These are phyloP conservation scores for Cladosporium halotolerans DNA, from an alignment of 2,329 filamentous ascomycete species.

Conservation along the genomic window DNA sequence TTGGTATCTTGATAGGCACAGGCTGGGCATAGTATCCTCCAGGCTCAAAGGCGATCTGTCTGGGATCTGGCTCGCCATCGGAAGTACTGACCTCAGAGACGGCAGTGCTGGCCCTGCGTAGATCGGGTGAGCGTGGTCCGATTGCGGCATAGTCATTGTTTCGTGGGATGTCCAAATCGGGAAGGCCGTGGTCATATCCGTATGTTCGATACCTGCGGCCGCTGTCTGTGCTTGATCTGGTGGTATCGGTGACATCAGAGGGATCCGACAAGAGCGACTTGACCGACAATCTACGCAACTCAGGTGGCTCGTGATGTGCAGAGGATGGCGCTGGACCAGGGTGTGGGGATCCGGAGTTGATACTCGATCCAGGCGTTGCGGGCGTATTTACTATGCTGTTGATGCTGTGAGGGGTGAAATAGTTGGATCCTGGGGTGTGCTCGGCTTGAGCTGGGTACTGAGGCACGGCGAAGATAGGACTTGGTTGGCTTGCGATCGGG, in stretches of 20 bases:
- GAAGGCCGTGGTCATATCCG: conserved; percentile 64
- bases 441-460: conserved; percentile 26
- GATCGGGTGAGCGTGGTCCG: conserved; percentile 27
- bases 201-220: conserved; percentile 42
- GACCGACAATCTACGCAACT: conserved; percentile 55
- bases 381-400: conserved; percentile 34
- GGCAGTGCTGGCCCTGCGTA: conserved; percentile 25
- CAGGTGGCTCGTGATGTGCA: conserved; percentile 32
- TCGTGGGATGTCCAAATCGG: conserved; percentile 62
- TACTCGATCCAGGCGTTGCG: conserved; percentile 38
- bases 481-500: conserved; percentile 13
- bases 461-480: conserved; percentile 23
- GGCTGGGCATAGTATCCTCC: conserved; percentile 65
- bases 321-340: conserved; percentile 13
- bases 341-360: conserved; percentile 24
- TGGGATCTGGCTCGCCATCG: conserved; percentile 22
- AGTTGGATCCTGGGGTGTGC: conserved; percentile 32
- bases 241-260: conserved; percentile 27
- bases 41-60: conserved; percentile 48
- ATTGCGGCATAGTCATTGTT: conserved; percentile 68
- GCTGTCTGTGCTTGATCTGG: conserved; percentile 14
- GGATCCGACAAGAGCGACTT: conserved; percentile 57
- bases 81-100: conserved; percentile 25
- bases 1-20: conserved; percentile 58
- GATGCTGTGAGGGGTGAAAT: conserved; percentile 36